Conservation (phyloP, 352 stramenopile genomes). For the Phytophthora aleatoria region DNA sequence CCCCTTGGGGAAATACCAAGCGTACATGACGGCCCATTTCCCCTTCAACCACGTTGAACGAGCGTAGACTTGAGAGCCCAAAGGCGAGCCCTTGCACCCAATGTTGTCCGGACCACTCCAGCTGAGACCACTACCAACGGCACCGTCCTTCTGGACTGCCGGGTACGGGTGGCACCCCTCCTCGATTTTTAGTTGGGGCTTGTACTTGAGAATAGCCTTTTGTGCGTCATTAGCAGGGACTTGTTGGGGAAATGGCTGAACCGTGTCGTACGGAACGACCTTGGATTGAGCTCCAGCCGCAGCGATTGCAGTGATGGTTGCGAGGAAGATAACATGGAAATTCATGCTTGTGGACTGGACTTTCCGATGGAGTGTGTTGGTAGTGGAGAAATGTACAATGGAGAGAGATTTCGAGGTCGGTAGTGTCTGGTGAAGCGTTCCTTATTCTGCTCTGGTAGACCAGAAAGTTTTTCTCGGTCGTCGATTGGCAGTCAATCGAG, state of each 20-base stretch:
- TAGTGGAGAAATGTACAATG: slow-evolving; percentile 10
- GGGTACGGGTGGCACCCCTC: slow-evolving; percentile 24
- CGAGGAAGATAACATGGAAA: slow-evolving; percentile 13
- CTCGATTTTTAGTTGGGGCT: slow-evolving; percentile 17
- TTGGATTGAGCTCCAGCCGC: not conserved
- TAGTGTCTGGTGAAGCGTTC: not conserved
- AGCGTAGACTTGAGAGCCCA: slow-evolving; percentile 31
- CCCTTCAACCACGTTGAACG: slow-evolving; percentile 16
- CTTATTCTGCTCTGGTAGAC: no score
- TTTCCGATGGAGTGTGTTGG: not conserved
- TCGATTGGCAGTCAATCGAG: not conserved
- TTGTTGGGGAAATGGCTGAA: slow-evolving; percentile 9
- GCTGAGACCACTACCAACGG: slow-evolving; percentile 36
- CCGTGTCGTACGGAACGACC: slow-evolving; percentile 7
- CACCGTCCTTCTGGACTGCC: slow-evolving; percentile 36
- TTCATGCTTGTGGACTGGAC: not conserved
- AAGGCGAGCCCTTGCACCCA: slow-evolving; percentile 14
- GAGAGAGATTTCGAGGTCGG: not conserved
- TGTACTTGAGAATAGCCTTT: slow-evolving; percentile 19
- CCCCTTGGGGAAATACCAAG: slow-evolving; percentile 21
- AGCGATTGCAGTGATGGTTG: slow-evolving; percentile 6
- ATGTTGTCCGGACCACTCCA: slow-evolving; percentile 26
- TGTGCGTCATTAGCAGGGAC: slow-evolving; percentile 1
- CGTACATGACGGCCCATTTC: slow-evolving; percentile 23
- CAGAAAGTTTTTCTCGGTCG: no score